Base-by-base conservation (phyloP, 139 green algal species). In the Gonium pectorale region DNA sequence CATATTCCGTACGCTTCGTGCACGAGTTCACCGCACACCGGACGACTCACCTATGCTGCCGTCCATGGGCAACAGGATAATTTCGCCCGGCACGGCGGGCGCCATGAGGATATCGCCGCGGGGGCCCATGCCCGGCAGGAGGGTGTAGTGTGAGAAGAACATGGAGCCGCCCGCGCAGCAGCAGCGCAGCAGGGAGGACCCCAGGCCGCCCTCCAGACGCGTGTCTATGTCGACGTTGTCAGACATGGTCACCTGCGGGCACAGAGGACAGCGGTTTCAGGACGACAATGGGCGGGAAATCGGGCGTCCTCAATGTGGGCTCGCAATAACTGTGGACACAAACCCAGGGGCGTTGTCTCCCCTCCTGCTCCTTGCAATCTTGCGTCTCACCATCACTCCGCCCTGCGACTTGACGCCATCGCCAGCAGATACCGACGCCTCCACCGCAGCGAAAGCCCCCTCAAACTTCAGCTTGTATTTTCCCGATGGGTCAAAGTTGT, bases 51-150 rank as follows among this genome's bases (percentile, higher is more conserved):
- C 29, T 43, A 15, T 52, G 6, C n/a, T 31, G 3, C 75, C 81
- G 72, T 89, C 54, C 74, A 90, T 22, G 13, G 85, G 71, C 31
- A 92, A 60, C 46, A 92, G 60, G 40, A 88, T 79, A 2, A 92
- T 56, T 38, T 92, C 88, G 2, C 88, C 88, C 13, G 88, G 88
- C 43, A 87, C 51, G 0, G 85, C 54, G 5, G 88, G 88, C 2
- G 85, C 88, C 24, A 92, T 66, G 46, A 92, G 73, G 9, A 92
- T 69, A 62, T 92, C 88, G 15, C 75, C 85, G 15, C 74, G 80
- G 35, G 73, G 60, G 35, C 68, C 73, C 54, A 68, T 29, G 8
- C 66, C 67, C 3, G 77, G 78, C 5, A 46, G n/a, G 8, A 91
- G 17, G 5, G 46, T 87, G 85, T 79, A 91, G 71, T 87, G 66